phyloP scores from a whole-genome alignment of 1,284 basidiomycete genomes.

The Cryptococcus sp. region DNA sequence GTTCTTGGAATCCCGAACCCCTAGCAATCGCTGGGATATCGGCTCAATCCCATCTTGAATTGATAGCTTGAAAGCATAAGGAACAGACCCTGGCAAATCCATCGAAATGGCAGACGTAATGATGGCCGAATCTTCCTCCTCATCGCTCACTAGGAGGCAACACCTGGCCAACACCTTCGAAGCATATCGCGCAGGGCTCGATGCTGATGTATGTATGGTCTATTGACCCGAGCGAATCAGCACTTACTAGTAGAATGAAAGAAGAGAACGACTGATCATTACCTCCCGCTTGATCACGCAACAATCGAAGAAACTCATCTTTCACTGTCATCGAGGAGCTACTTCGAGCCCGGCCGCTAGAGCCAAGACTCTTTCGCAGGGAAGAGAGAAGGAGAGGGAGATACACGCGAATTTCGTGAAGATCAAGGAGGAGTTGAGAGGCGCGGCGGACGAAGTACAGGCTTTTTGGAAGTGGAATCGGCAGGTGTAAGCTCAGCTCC shows the following conservation, averaged over 20 bases:
- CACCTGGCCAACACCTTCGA: conserved; percentile 41
- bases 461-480: conserved; percentile 74
- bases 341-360: conserved; percentile 28
- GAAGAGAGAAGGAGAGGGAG: conserved; percentile 64
- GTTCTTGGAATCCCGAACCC: background rate
- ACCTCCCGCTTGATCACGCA: conserved; percentile 74
- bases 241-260: conserved; percentile 36
- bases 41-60: no score
- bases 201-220: conserved; percentile 34
- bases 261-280: conserved; percentile 47
- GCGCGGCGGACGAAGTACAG: conserved; percentile 39
- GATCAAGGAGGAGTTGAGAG: conserved; percentile 62
- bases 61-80: background rate
- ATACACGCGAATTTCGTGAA: conserved; percentile 63
- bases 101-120: conserved; percentile 18
- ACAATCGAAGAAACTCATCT: conserved; percentile 92
- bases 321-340: conserved; percentile 77
- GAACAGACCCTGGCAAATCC: background rate
- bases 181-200: conserved; percentile 39
- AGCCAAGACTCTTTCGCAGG: conserved; percentile 50
- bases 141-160: conserved; percentile 21
- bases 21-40: no score
- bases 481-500: conserved; percentile 58
- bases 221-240: background rate
- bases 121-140: conserved; percentile 8